Percentiles rank a stretch among this genome's conserved stretches.
These are phyloP conservation scores for Geoglossum glabrum DNA, from an alignment of 495 filamentous ascomycete genomes.

Conservation along the genomic window DNA sequence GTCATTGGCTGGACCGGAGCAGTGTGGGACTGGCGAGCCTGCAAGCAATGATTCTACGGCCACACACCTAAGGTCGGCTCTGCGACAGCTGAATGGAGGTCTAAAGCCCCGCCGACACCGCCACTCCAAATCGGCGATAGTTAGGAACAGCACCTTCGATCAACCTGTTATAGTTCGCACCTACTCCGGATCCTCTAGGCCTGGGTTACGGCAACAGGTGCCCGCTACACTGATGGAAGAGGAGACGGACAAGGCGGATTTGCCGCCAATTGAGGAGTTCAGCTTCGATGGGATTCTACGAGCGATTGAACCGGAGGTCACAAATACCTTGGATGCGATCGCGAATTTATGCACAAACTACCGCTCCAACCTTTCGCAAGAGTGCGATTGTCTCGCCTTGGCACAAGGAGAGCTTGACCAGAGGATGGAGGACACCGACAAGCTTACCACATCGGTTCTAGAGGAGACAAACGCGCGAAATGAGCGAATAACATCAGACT, in stretches of 20 bases:
- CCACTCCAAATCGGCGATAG: not conserved
- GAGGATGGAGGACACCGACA: not conserved
- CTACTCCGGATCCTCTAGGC: constrained; percentile 3
- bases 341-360: constrained; percentile 4
- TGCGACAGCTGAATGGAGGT: constrained; percentile 1
- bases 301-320: constrained; percentile 3
- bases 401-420: constrained; percentile 1
- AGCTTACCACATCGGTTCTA: not conserved
- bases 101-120: not conserved
- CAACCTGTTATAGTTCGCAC: constrained; percentile 6
- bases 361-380: not conserved
- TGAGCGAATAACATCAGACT: not conserved
- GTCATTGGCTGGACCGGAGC: not conserved
- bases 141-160: not conserved
- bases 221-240: not conserved
- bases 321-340: constrained; percentile 5
- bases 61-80: not conserved
- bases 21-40: not conserved
- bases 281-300: constrained; percentile 5
- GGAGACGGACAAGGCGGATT: not conserved
- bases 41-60: not conserved
- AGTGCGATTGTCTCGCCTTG: not conserved
- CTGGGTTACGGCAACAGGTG: not conserved
- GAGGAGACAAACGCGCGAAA: not conserved
- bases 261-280: constrained; percentile 5